Percentiles rank a stretch among this genome's conserved stretches.
These are phyloP conservation scores for Ustanciosporium gigantosporum DNA, from an alignment of 1,284 basidiomycete species.

Conservation along the genomic window DNA sequence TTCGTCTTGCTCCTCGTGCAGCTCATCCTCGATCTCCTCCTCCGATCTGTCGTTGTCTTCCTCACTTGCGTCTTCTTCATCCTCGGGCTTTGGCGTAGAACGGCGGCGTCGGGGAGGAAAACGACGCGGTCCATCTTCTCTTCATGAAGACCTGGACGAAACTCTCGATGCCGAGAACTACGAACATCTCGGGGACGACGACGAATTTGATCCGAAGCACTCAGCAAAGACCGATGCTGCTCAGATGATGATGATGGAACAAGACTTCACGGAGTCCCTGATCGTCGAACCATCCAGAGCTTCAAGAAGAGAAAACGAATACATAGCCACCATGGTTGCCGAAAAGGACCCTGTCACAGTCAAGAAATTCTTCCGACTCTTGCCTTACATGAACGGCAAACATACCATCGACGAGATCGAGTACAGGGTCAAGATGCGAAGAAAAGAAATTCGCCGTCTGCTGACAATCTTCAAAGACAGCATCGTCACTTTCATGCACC, in stretches of 20 bases:
- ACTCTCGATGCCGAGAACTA: constrained; percentile 11
- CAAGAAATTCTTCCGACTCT: constrained; percentile 38
- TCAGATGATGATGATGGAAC: too few relatives aligned
- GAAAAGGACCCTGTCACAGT: constrained; percentile 67
- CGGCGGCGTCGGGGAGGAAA: background rate
- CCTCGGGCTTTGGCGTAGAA: background rate
- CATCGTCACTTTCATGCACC: constrained; percentile 53
- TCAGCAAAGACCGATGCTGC: background rate
- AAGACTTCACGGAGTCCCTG: constrained; percentile 63
- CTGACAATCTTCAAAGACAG: constrained; percentile 38
- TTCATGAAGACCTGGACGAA: background rate
- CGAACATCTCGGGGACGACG: constrained; percentile 14
- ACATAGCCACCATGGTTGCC: constrained; percentile 80
- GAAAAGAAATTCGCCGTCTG: constrained; percentile 45
- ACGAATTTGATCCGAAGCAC: background rate
- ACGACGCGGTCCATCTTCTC: constrained; percentile 4
- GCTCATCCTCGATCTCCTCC: constrained; percentile 1
- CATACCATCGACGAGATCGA: constrained; percentile 59
- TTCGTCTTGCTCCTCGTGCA: constrained; percentile 3
- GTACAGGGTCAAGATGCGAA: constrained; percentile 28
- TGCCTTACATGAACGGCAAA: constrained; percentile 58
- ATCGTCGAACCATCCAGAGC: constrained; percentile 81
- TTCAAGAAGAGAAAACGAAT: constrained; percentile 73
- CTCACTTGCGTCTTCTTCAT: background rate
- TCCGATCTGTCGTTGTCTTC: constrained; percentile 19